Evolutionary conservation across 768 basidiomycete species (phyloP).

Genomic region (Sutorius australiensis): DNA sequence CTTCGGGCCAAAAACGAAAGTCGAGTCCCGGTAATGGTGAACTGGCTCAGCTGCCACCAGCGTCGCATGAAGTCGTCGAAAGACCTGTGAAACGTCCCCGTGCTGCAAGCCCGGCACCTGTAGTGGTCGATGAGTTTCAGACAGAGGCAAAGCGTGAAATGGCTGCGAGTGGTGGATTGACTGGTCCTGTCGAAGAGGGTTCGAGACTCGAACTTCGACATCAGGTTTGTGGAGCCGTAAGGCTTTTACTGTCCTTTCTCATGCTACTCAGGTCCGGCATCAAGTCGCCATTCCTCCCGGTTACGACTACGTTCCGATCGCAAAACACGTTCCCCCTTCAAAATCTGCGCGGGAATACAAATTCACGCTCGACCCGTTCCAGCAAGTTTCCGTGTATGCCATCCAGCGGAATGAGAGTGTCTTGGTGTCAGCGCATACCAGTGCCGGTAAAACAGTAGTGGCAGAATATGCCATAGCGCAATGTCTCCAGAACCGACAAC

Average conservation of each 20-base stretch:
- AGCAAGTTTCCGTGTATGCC: conserved; percentile 88
- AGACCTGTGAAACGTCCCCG: conserved; percentile 53
- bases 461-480: conserved; percentile 99
- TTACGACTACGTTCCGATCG: conserved; percentile 87
- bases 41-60: conserved; percentile 2
- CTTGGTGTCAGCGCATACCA: conserved; percentile 96
- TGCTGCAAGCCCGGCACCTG: conserved; percentile 60
- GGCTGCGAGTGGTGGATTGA: conserved; percentile 82
- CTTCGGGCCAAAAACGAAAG: conserved; percentile 25
- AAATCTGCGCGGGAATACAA: conserved; percentile 93
- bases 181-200: conserved; percentile 64
- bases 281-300: conserved; percentile 94
- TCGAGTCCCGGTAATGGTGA: conserved; percentile 8
- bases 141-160: conserved; percentile 92
- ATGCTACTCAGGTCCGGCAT: conserved; percentile 68
- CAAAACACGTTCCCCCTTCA: conserved; percentile 83
- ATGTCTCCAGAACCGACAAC: conserved; percentile 87
- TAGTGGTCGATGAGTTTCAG: conserved; percentile 91
- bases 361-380: conserved; percentile 96
- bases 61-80: conserved; percentile 29
- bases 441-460: conserved; percentile 98
- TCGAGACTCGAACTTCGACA: conserved; percentile 74
- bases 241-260: not conserved
- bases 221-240: conserved; percentile 44
- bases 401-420: conserved; percentile 98